Conservation (phyloP, 1,139 yeast species). For the Arxiozyma slooffiae region DNA sequence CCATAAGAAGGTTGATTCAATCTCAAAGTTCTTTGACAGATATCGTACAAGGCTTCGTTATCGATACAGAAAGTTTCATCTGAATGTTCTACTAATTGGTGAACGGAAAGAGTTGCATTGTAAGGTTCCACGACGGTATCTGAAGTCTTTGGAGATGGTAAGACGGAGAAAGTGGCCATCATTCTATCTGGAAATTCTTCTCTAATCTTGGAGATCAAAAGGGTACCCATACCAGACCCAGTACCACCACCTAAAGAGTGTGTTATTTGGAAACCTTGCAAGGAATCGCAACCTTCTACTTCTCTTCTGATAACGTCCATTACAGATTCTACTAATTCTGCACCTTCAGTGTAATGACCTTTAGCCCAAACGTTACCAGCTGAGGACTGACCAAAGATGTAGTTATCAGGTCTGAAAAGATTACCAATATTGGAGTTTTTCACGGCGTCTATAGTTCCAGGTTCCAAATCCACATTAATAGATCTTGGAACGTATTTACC, state of each 20-base stretch:
- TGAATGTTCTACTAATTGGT: conserved; percentile 80
- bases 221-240: conserved; percentile 92
- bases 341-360: conserved; percentile 94
- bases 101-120: conserved; percentile 85
- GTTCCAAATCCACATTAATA: conserved; percentile 84
- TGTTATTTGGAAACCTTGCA: conserved; percentile 89
- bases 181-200: conserved; percentile 90
- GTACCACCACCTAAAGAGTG: conserved; percentile 96
- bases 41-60: conserved; percentile 84
- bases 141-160: conserved; percentile 83
- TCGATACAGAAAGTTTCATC: conserved; percentile 93
- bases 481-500: conserved; percentile 92
- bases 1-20: conserved; percentile 66
- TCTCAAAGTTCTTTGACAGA: conserved; percentile 77
- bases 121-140: conserved; percentile 93
- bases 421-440: conserved; percentile 68
- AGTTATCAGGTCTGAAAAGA: conserved; percentile 84
- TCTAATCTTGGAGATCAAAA: conserved; percentile 67
- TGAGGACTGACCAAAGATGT: conserved; percentile 78
- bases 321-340: conserved; percentile 82
- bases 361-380: conserved; percentile 97
- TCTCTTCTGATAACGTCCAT: conserved; percentile 86
- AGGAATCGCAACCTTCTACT: conserved; percentile 84
- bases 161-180: conserved; percentile 91
- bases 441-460: conserved; percentile 83